Conservation (phyloP, 2,329 filamentous ascomycete genomes). For the Hirsutella thompsonii region DNA sequence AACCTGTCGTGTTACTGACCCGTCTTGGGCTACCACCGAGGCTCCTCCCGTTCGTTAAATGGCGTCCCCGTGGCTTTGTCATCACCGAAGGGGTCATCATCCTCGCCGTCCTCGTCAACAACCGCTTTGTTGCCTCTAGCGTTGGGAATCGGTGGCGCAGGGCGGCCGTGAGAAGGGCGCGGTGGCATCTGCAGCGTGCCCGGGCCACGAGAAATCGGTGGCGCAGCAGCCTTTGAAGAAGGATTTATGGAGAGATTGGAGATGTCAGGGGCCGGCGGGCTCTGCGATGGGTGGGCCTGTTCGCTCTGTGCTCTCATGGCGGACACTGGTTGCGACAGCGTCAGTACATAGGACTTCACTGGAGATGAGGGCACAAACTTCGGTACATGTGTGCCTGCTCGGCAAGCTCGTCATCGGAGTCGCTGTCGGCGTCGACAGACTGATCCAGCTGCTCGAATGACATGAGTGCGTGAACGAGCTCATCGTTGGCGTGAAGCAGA, state of each 20-base stretch:
- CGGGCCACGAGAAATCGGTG: conserved; percentile 19
- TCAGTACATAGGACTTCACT: conserved; percentile 26
- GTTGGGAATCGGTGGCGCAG: conserved; percentile 4
- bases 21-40: conserved; percentile 18
- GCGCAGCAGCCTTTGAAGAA: conserved; percentile 24
- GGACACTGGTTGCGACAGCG: no score
- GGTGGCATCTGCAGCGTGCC: neutral
- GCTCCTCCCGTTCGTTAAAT: conserved; percentile 15
- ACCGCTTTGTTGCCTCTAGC: conserved; percentile 1
- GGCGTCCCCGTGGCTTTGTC: conserved; percentile 50
- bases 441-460: conserved; percentile 88
- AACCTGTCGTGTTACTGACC: no score
- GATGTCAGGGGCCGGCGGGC: conserved; percentile 27
- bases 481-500: conserved; percentile 86
- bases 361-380: conserved; percentile 27
- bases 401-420: conserved; percentile 55
- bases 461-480: conserved; percentile 87
- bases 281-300: conserved; percentile 1
- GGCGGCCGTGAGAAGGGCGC: neutral
- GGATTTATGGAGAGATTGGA: conserved; percentile 28
- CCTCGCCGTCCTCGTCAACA: conserved; percentile 33
- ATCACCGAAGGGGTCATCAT: conserved; percentile 72
- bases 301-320: neutral
- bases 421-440: conserved; percentile 64
- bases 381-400: conserved; percentile 54